Conservation (phyloP, 2,329 filamentous ascomycete species). For the Claviceps cyperi region DNA sequence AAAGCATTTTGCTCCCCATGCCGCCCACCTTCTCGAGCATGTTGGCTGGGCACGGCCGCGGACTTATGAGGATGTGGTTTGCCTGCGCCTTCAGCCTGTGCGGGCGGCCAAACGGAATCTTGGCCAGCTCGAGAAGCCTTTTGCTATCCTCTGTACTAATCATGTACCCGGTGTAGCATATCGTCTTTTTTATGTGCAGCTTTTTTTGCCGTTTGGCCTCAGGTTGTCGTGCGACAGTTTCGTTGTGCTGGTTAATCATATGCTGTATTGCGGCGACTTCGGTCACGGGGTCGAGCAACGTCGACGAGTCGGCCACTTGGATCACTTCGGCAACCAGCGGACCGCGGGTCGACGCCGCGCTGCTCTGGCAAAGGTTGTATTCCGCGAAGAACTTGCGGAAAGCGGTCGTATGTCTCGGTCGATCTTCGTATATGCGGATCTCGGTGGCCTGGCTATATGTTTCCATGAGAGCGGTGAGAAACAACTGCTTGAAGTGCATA, state of each 20-base stretch:
- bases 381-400: constrained; percentile 75
- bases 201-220: constrained; percentile 23
- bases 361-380: constrained; percentile 50
- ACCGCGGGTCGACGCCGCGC: constrained; percentile 37
- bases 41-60: constrained; percentile 54
- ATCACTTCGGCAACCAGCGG: constrained; percentile 68
- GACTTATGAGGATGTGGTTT: constrained; percentile 83
- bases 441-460: constrained; percentile 78
- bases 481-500: constrained; percentile 82
- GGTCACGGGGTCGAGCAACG: constrained; percentile 58
- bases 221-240: constrained; percentile 22
- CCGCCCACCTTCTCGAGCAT: constrained; percentile 78
- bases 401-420: constrained; percentile 53
- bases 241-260: constrained; percentile 80
- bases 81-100: constrained; percentile 68
- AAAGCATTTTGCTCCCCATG: constrained; percentile 67
- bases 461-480: constrained; percentile 66
- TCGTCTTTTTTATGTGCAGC: constrained; percentile 68
- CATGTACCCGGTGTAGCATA: constrained; percentile 88
- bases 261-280: constrained; percentile 78
- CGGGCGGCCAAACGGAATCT: constrained; percentile 48
- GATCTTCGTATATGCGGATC: constrained; percentile 60
- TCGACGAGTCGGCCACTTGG: constrained; percentile 65
- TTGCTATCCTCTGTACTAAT: constrained; percentile 58
- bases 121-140: constrained; percentile 54